Evolutionary conservation across 2,329 filamentous ascomycete genomes (phyloP).

Genomic region (Tympanopsis confertula): DNA sequence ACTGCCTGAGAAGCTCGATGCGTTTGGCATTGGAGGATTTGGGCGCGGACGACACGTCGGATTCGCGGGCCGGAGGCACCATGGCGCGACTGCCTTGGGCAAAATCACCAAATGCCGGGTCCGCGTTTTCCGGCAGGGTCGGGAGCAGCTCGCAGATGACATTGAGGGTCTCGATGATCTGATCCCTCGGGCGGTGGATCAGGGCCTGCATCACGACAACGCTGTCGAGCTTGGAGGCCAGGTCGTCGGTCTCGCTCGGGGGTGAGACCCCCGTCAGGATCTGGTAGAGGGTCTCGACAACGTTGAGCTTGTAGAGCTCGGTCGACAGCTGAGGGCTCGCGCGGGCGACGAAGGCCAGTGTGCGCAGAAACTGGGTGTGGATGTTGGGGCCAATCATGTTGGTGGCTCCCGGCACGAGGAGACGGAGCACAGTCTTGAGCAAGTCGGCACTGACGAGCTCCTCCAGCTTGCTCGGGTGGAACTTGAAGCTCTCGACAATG

Average conservation of each 20-base stretch:
- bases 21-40: conserved; percentile 63
- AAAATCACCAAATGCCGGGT: conserved; percentile 29
- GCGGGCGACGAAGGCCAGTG: conserved; percentile 79
- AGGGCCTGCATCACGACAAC: conserved; percentile 98
- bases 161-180: conserved; percentile 93
- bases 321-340: conserved; percentile 82
- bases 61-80: conserved; percentile 20
- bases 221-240: conserved; percentile 80
- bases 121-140: conserved; percentile 47
- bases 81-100: conserved; percentile 20
- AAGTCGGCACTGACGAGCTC: conserved; percentile 83
- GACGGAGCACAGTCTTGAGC: conserved; percentile 70
- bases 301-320: conserved; percentile 88
- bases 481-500: conserved; percentile 93
- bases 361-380: conserved; percentile 89
- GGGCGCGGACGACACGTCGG: conserved; percentile 24
- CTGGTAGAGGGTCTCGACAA: conserved; percentile 94
- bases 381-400: conserved; percentile 90
- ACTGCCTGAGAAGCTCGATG: conserved; percentile 69
- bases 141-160: conserved; percentile 92
- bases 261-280: conserved; percentile 93
- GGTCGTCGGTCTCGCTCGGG: conserved; percentile 64
- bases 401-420: conserved; percentile 84
- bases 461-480: conserved; percentile 76
- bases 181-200: conserved; percentile 87